Evolutionary conservation across 345 rosid species (phyloP), one percentile per base, ranked within the genome.

Genomic region (Syzygium oleosum): DNA sequence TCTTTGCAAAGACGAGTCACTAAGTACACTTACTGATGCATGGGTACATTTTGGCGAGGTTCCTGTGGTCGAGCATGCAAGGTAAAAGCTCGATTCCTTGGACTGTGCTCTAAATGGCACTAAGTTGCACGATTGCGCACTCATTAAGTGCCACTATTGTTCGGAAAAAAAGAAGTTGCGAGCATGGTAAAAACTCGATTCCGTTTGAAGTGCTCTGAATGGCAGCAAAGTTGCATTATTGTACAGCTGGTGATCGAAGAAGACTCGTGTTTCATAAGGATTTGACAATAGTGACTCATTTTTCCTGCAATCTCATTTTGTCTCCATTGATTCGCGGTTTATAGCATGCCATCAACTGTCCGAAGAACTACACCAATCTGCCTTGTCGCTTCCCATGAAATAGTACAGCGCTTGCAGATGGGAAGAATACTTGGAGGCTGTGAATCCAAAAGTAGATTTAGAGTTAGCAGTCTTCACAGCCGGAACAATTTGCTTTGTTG

Each of bases 1-100:
- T 94, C 89, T 96, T 98, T 89, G 96, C 96, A 23, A 96, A 89
- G 93, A 88, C 91, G 80, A 88, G 84, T 85, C 90, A 91, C n/a
- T 95, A 88, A 88, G 80, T 73, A 73, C 41, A 12, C 83, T 38
- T 38, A 9, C 49, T 38, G 38, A 73, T 5, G 49, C 49, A 38
- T 7, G 1, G 27, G 83, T 38, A 38, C 83, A 41, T 73, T 73
- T 73, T 38, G 14, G 23, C 10, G 49, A 38, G 49, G 21, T 73
- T 25, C 80, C 83, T 34, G 49, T 2, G 7, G 49, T 73, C 0
- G 49, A 73, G 83, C 27, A 23, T 38, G 49, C 83, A 38, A 73
- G 83, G 27, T 27, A 10, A 73, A 73, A 34, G 5, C 49, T 73
- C 1, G 27, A 73, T 38, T 38, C 23, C 83, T 11, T 19, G 38